Evolutionary conservation across 768 basidiomycete species (phyloP), one percentile per base, ranked within the genome.

Genomic region (Lentinula lateritia): DNA sequence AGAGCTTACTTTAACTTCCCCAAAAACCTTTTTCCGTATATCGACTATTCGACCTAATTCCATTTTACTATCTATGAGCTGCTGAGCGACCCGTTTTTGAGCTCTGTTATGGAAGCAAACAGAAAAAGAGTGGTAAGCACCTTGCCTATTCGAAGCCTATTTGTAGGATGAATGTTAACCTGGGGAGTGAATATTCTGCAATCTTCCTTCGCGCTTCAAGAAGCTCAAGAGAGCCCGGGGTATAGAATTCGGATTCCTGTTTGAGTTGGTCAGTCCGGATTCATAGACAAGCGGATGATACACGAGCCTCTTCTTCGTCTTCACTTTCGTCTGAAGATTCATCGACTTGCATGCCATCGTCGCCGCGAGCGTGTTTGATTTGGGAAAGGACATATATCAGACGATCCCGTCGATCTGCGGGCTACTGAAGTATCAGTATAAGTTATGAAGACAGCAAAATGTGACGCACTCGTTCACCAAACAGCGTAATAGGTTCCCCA

Each of bases 401-500:
- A 77, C 96, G 92, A 75, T 97, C 96, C 71, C 97, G 79, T 66
- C 96, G 83, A 78, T 99, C 97, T 69, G 95, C 94, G 66, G 93
- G 92, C 95, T 98, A 72, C 64, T 46, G 65, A 64, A 46, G 60
- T 34, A 39, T 50, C 35, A 32, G 50, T 32, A 23, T 35, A 38
- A 32, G 20, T 23, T 3, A 53, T 50, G 64, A 62, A 61, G 53
- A 59, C 45, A 52, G 13, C 45, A 45, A 52, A n/a, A 62, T 53
- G 57, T 35, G 45, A 50, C 93, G 73, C 70, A 97, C 95, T 62
- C 94, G 88, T 83, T 98, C 97, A 65, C 95, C 97, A 67, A 98
- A 99, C 32, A 98, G 81, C 5, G 95, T 98, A 69, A 98, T 95
- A 42, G 97, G 97, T 72, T 99, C 93, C 42, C 93, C 95, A 67